phyloP scores from a whole-genome alignment of 2,329 filamentous ascomycete genomes.

The Cladosporium sp. region DNA sequence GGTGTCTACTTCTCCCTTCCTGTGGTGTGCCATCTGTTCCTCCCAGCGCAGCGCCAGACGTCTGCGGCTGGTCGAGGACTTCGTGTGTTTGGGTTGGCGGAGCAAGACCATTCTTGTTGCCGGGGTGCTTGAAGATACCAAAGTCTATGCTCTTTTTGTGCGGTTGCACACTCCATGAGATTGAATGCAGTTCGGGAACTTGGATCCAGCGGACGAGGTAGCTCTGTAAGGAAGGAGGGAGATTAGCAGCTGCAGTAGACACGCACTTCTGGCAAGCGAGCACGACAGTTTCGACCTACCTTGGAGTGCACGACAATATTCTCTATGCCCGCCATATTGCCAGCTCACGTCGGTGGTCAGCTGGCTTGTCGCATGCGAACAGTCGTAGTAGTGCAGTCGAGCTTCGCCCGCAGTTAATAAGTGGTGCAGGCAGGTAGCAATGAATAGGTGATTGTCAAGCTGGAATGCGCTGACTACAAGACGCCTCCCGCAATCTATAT shows the following conservation, averaged over 20 bases:
- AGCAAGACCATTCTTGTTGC: conserved; percentile 57
- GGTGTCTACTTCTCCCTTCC: conserved; percentile 41
- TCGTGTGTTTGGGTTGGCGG: conserved; percentile 40
- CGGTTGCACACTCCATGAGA: conserved; percentile 96
- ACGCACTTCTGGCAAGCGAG: neutral
- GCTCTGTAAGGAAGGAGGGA: conserved; percentile 54
- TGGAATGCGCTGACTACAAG: too few relatives aligned
- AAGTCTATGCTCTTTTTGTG: conserved; percentile 99
- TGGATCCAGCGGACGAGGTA: conserved; percentile 98
- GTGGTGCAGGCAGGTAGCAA: too few relatives aligned
- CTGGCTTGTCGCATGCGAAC: neutral
- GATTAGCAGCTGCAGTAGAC: conserved; percentile 1
- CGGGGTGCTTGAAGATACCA: conserved; percentile 95
- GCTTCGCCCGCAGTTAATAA: too few relatives aligned
- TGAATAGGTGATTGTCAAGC: too few relatives aligned
- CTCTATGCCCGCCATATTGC: conserved; percentile 83
- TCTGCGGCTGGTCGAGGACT: conserved; percentile 38
- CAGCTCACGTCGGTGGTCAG: neutral
- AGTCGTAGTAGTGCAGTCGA: too few relatives aligned
- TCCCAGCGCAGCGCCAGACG: conserved; percentile 23
- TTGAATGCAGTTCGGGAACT: conserved; percentile 82
- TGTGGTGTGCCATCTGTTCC: conserved; percentile 30
- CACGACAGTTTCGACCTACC: conserved; percentile 49
- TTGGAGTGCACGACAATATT: conserved; percentile 97
- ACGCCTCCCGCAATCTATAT: too few relatives aligned